Evolutionary conservation across 176 grass and related monocot species (phyloP).

Genomic region (Triticum timopheevii): DNA sequence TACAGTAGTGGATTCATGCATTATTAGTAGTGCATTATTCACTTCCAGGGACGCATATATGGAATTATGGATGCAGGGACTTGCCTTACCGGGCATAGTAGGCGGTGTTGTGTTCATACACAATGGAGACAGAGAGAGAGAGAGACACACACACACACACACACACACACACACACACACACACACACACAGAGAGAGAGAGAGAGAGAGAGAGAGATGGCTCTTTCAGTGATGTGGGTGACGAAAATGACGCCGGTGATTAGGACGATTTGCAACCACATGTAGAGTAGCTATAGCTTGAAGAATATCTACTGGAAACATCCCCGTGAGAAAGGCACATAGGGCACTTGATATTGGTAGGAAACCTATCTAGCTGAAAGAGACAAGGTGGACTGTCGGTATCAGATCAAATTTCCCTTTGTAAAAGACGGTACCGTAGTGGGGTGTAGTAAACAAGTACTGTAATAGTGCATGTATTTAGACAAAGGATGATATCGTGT

Average conservation of each 20-base stretch:
- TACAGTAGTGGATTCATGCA: slow-evolving; percentile 35
- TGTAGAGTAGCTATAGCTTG: not conserved
- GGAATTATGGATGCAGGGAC: not conserved
- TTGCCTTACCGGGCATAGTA: not conserved
- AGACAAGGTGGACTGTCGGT: slow-evolving; percentile 41
- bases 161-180: no score
- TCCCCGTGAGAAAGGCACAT: not conserved
- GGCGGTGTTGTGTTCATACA: slow-evolving; percentile 2
- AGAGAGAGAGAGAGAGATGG: no score
- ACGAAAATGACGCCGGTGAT: slow-evolving; percentile 38
- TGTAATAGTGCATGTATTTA: not conserved
- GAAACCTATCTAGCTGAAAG: slow-evolving; percentile 29
- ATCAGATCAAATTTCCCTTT: slow-evolving; percentile 29
- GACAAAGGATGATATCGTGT: not conserved
- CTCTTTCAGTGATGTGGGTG: not conserved
- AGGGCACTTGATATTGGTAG: slow-evolving; percentile 27
- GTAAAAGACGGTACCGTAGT: not conserved
- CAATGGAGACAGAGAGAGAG: not conserved
- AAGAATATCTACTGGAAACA: not conserved
- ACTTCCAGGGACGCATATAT: not conserved
- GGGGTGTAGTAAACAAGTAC: not conserved
- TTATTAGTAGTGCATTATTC: slow-evolving; percentile 25
- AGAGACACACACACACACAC: no score
- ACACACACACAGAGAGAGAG: no score
- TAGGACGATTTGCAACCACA: slow-evolving; percentile 9